These are phyloP conservation scores for Hyparrhenia diplandra DNA, from an alignment of 176 grass and related monocot species.

Conservation along the genomic window DNA sequence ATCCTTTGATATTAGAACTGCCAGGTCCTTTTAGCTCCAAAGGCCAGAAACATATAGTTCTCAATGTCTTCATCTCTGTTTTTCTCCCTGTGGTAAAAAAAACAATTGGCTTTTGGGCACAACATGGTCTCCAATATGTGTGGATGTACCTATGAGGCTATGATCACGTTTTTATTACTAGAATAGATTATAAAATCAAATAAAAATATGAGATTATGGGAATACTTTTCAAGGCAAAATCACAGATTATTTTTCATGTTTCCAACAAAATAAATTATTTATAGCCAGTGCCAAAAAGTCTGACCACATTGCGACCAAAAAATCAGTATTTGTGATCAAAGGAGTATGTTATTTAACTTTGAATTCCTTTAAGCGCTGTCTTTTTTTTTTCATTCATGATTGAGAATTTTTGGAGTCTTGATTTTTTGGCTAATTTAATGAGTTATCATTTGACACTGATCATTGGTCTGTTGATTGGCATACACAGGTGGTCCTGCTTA, in stretches of 20 bases:
- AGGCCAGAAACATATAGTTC: not conserved
- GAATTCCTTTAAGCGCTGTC: not conserved
- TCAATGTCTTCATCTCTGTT: not conserved
- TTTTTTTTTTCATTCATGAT: not conserved
- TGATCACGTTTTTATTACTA: not conserved
- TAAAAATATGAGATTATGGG: not conserved
- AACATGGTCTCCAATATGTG: not conserved
- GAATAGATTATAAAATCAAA: not conserved
- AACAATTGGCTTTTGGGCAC: not conserved
- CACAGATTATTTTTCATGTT: not conserved
- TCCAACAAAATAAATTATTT: not conserved
- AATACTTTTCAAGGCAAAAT: not conserved
- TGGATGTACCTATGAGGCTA: not conserved
- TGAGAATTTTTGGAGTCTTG: not conserved
- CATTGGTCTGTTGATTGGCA: not conserved
- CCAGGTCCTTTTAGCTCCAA: not conserved
- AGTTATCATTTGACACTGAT: not conserved
- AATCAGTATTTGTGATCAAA: not conserved
- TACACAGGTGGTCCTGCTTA: slow-evolving; percentile 78
- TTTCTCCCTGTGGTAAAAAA: not conserved
- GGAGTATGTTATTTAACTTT: not conserved
- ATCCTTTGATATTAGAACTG: not conserved
- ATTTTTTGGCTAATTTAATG: not conserved
- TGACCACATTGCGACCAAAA: not conserved
- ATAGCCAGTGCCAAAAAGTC: not conserved